Percentiles rank a stretch among this genome's conserved stretches.
These are phyloP conservation scores for Lolium multiflorum DNA, from an alignment of 176 grass and related monocot species.

Conservation along the genomic window DNA sequence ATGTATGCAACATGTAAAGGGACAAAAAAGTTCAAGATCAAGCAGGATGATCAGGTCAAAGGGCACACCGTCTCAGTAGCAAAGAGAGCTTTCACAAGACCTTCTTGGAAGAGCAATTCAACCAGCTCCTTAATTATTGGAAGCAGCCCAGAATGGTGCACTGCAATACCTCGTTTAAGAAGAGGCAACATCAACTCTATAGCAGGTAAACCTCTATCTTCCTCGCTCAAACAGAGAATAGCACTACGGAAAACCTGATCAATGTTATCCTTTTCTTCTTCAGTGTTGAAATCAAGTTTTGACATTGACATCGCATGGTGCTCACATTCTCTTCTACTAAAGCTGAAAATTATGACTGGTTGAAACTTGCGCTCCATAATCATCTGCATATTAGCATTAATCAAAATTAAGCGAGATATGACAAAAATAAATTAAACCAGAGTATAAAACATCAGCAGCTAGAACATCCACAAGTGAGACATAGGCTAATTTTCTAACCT, in stretches of 20 bases:
- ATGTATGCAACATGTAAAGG: conserved; percentile 11
- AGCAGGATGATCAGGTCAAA: conserved; percentile 10
- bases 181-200: conserved; percentile 98
- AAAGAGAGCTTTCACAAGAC: conserved; percentile 99
- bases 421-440: neutral
- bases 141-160: conserved; percentile 98
- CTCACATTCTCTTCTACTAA: conserved; percentile 97
- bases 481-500: neutral
- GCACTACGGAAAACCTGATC: conserved; percentile 85
- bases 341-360: conserved; percentile 98
- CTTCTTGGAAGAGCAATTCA: conserved; percentile 99
- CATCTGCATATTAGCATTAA: conserved; percentile 68
- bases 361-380: conserved; percentile 99
- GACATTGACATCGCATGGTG: conserved; percentile 99
- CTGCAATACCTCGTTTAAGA: conserved; percentile 92
- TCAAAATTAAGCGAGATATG: conserved; percentile 33
- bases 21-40: conserved; percentile 23
- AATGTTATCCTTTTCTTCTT: conserved; percentile 87
- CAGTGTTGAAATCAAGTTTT: conserved; percentile 95
- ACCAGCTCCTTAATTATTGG: conserved; percentile 99
- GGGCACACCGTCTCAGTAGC: conserved; percentile 90
- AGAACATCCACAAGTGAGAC: conserved; percentile 3
- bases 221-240: conserved; percentile 75
- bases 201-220: conserved; percentile 95
- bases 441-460: conserved; percentile 14